These are phyloP conservation scores for Emydomyces testavorans DNA, from an alignment of 2,329 filamentous ascomycete species.

Conservation along the genomic window DNA sequence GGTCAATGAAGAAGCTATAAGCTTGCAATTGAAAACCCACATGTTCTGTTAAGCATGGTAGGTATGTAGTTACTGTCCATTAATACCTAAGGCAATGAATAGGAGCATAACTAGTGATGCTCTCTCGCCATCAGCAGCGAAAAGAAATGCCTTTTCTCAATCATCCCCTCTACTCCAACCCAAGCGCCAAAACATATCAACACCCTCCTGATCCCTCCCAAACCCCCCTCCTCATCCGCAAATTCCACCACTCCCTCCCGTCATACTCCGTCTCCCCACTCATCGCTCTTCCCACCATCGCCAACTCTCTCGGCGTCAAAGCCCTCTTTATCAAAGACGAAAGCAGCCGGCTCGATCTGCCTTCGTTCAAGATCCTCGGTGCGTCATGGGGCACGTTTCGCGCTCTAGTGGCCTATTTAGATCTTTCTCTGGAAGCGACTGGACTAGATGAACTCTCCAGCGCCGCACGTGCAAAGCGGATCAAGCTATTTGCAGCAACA, in stretches of 20 bases:
- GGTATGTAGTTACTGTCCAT: no score
- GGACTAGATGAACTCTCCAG: conserved; percentile 36
- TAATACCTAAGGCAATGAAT: no score
- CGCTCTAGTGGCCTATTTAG: conserved; percentile 40
- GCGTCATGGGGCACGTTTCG: conserved; percentile 61
- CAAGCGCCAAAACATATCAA: conserved; percentile 14
- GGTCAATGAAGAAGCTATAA: no score
- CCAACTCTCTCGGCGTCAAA: conserved; percentile 46
- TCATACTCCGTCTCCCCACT: conserved; percentile 48
- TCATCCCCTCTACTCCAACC: conserved; percentile 11
- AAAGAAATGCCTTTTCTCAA: conserved; percentile 7
- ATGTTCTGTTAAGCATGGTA: no score
- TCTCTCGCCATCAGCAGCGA: background rate
- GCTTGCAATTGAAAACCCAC: no score
- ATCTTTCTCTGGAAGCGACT: conserved; percentile 32
- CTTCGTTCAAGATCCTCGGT: conserved; percentile 69
- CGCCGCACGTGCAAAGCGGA: conserved; percentile 21
- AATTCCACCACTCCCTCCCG: conserved; percentile 50
- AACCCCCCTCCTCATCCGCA: conserved; percentile 20
- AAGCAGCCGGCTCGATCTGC: conserved; percentile 54
- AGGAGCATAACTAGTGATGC: no score
- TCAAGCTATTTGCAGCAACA: conserved; percentile 52
- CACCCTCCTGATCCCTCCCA: background rate
- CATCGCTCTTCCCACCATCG: conserved; percentile 42
- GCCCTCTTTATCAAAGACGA: conserved; percentile 61